These are phyloP conservation scores for Leccinum rimulosum DNA, from an alignment of 768 basidiomycete species.

Conservation along the genomic window DNA sequence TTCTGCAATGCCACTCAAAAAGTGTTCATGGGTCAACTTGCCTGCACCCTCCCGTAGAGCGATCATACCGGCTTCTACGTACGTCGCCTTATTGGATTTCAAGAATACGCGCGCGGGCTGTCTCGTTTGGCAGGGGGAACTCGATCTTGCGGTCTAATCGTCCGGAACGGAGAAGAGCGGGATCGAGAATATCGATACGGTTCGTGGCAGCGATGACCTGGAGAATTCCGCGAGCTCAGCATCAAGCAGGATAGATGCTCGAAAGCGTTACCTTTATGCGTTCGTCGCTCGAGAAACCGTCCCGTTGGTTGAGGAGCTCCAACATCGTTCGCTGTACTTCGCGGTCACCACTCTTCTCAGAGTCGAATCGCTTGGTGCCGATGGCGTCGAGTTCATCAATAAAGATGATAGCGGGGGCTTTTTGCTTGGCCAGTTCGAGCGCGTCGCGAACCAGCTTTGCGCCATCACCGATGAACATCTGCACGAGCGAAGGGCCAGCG, in stretches of 20 bases:
- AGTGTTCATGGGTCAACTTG: conserved; percentile 90
- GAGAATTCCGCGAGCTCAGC: conserved; percentile 5
- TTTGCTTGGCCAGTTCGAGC: conserved; percentile 97
- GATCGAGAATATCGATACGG: conserved; percentile 97
- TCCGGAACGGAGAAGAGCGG: conserved; percentile 96
- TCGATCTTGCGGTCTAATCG: conserved; percentile 98
- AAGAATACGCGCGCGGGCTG: conserved; percentile 92
- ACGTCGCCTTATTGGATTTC: conserved; percentile 97
- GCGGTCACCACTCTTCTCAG: conserved; percentile 97
- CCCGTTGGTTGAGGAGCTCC: conserved; percentile 95
- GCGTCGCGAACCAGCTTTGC: conserved; percentile 98
- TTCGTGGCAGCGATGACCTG: conserved; percentile 99
- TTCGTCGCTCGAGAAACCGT: conserved; percentile 96
- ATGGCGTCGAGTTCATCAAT: conserved; percentile 99
- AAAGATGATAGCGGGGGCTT: conserved; percentile 98
- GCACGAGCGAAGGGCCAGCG: conserved; percentile 95
- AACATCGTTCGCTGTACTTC: conserved; percentile 99
- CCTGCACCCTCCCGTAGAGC: conserved; percentile 90
- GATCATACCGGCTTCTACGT: conserved; percentile 99
- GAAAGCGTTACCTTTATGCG: conserved; percentile 78
- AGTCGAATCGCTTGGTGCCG: conserved; percentile 97
- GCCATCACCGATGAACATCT: conserved; percentile 99
- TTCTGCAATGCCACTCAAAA: conserved; percentile 88
- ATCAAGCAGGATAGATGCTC: not conserved
- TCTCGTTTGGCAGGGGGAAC: conserved; percentile 95